Evolutionary conservation across 2,329 filamentous ascomycete species (phyloP), one percentile per base, ranked within the genome.

Genomic region (Cladosporium phlei): DNA sequence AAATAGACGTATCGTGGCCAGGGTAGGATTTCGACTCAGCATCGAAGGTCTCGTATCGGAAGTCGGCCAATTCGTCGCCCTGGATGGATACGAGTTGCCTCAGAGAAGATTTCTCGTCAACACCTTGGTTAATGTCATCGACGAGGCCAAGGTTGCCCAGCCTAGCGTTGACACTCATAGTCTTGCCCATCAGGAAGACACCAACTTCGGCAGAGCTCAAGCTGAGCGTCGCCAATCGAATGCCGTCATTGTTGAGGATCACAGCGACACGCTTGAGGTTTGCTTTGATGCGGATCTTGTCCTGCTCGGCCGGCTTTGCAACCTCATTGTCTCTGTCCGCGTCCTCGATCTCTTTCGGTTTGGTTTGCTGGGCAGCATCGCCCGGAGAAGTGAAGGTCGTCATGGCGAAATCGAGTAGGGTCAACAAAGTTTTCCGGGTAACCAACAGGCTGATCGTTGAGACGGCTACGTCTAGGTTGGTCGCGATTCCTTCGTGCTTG

Each of bases 361-460:
- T 44, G 19, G 59, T 51, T 19, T 54, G 52, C 24, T 53, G 49
- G 14, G 52, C 30, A 33, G 46, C 47, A 25, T 50, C 51, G 29
- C 50, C 53, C 11, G 42, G 42, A 21, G 46, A 30, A 1, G 91
- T 85, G 59, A 99, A 99, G 0, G 93, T 99, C 30, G 89, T 76
- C 14, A 98, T 80, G 25, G 96, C 83, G 59, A 98, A 99, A 64
- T 99, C 93, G 33, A 98, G 70, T 1, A 99, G 71, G 0, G 91
- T 98, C 44, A 99, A 74, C 3, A 98, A 72, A 0, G 94, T 98
- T 67, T 86, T 91, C 54, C 94, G 78, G 0, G 94, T 99, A 7
- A 99, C 89, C 25, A 98, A 82, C 17, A 98, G 67, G 62, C 97
- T 97, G 69, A 99, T 95, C 0, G 93, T 98, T 0, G 93, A 96